A percentile compares a stretch with the other conserved stretches of the same genome.
Evolutionary conservation across 2,329 filamentous ascomycete genomes (phyloP).

Genomic region (Diaporthe citrichinensis): DNA sequence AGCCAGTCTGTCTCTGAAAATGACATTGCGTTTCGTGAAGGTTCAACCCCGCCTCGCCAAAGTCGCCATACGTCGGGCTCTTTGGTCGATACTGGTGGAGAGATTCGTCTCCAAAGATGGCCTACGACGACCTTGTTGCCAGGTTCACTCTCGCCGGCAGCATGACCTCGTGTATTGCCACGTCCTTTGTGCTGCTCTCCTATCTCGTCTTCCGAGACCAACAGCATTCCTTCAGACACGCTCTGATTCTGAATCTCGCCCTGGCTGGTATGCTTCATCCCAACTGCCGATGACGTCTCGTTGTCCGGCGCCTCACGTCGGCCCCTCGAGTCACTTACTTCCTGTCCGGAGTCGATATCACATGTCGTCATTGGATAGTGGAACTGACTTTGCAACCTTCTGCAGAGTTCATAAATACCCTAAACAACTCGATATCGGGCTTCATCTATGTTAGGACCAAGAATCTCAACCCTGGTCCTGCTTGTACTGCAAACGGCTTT

Average conservation of each 20-base stretch:
- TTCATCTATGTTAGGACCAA: slow-evolving; percentile 50
- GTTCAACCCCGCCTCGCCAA: not conserved
- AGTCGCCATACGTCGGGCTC: not conserved
- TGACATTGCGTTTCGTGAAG: slow-evolving; percentile 15
- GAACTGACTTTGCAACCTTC: not conserved
- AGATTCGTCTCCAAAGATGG: slow-evolving; percentile 23
- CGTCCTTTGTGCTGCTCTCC: slow-evolving; percentile 39
- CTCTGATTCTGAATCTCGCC: slow-evolving; percentile 44
- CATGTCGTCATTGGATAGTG: not conserved
- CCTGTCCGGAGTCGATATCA: not conserved
- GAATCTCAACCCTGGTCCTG: slow-evolving; percentile 48
- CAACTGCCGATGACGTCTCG: not conserved
- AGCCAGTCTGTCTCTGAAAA: not conserved
- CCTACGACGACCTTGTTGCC: slow-evolving; percentile 33
- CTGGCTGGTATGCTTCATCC: slow-evolving; percentile 42
- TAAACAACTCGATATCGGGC: slow-evolving; percentile 59
- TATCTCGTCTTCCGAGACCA: slow-evolving; percentile 37
- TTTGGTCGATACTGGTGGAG: slow-evolving; percentile 4
- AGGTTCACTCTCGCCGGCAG: slow-evolving; percentile 41
- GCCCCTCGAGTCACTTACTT: not conserved
- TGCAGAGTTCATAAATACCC: slow-evolving; percentile 57
- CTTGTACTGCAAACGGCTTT: slow-evolving; percentile 59
- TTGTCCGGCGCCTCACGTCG: not conserved
- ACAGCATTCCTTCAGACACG: slow-evolving; percentile 46
- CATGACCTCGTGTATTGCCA: slow-evolving; percentile 40